Evolutionary conservation across 805 yeast species (phyloP).

Genomic region (Yamadazyma paraphyllophila): DNA sequence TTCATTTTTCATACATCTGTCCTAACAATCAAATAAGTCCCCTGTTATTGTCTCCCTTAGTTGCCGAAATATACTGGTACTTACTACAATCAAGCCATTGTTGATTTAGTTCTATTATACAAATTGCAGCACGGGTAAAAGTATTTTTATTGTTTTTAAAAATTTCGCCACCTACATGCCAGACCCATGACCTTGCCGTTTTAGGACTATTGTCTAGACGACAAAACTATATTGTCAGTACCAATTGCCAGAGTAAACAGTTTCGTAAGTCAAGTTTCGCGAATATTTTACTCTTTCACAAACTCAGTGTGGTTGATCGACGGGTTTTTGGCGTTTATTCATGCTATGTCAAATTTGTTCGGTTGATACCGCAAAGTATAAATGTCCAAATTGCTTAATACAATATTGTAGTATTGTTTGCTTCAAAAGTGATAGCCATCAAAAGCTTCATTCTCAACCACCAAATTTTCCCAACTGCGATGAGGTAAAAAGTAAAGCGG

Average conservation of each 20-base stretch:
- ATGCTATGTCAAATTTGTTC: constrained; percentile 40
- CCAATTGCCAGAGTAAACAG: neutral
- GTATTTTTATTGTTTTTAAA: neutral
- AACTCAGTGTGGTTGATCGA: neutral
- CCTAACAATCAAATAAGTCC: neutral
- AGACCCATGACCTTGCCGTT: neutral
- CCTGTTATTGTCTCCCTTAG: neutral
- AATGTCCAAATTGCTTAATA: constrained; percentile 52
- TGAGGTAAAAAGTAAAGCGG: constrained; percentile 8
- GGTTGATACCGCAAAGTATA: constrained; percentile 44
- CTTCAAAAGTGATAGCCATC: constrained; percentile 47
- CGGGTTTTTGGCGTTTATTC: neutral
- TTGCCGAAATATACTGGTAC: neutral
- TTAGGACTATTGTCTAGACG: neutral
- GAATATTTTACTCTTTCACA: neutral
- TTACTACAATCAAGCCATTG: neutral
- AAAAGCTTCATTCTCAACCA: no score
- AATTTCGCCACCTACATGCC: neutral
- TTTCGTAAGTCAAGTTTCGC: neutral
- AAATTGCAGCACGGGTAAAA: neutral
- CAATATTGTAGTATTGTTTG: constrained; percentile 61
- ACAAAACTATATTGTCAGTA: neutral
- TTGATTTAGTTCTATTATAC: neutral
- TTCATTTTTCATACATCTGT: neutral
- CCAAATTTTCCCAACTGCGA: constrained; percentile 16